Conservation (phyloP, 2,329 filamentous ascomycete species). For the Basipetospora chlamydospora region DNA sequence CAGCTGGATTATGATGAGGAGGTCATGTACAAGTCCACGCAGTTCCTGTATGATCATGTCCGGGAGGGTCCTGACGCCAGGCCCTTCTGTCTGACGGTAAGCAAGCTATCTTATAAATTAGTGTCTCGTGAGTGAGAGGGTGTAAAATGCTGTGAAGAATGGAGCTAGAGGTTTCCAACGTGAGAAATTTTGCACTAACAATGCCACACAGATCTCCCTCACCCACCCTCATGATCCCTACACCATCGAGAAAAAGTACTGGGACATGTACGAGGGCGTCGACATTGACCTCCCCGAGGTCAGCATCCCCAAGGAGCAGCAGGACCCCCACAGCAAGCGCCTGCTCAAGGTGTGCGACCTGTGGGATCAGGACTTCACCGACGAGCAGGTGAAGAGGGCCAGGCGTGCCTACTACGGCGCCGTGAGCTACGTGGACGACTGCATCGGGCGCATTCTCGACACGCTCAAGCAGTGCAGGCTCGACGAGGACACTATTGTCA, state of each 20-base stretch:
- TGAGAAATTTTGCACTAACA: too few species aligned
- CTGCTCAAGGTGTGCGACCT: conserved; percentile 77
- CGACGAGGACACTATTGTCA: conserved; percentile 73
- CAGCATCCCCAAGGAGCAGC: conserved; percentile 62
- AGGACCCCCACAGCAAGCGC: conserved; percentile 77
- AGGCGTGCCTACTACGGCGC: conserved; percentile 84
- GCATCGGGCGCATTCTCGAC: conserved; percentile 67
- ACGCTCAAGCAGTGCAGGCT: conserved; percentile 68
- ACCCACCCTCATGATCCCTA: conserved; percentile 94
- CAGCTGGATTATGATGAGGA: conserved; percentile 95
- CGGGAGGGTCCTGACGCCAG: conserved; percentile 58
- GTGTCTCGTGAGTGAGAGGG: too few species aligned
- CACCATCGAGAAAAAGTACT: conserved; percentile 85
- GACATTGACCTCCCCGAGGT: conserved; percentile 76
- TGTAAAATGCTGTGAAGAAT: too few species aligned
- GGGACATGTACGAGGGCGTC: conserved; percentile 80
- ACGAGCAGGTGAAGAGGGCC: conserved; percentile 74
- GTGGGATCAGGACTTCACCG: conserved; percentile 68
- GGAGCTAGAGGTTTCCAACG: too few species aligned
- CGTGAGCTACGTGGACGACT: conserved; percentile 87
- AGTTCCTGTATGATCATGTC: conserved; percentile 83
- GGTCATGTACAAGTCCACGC: conserved; percentile 80
- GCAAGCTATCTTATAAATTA: too few species aligned
- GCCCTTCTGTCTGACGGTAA: conserved; percentile 69
- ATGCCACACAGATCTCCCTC: conserved; percentile 44